Base-by-base conservation (phyloP, 306 rosid genomes). In the Corylus americana region DNA sequence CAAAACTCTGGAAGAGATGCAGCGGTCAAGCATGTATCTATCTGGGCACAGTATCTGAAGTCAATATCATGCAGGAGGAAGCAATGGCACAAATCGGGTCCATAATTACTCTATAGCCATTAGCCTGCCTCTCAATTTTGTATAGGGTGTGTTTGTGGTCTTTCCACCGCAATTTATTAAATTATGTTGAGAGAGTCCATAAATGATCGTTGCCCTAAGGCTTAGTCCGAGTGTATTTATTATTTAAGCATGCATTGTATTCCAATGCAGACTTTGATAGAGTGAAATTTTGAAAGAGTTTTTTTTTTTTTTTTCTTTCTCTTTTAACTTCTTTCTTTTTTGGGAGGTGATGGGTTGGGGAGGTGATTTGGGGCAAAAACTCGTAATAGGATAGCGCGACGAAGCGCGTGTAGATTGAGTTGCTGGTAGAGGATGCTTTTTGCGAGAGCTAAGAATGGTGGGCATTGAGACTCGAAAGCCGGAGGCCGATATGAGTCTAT, bases 1-100 rank as follows among this genome's bases (percentile, higher is more conserved):
- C 48, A 87, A 94, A 88, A 85, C 96, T 70, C 80, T 93, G 78
- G 98, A 91, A 86, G 98, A 93, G 86, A 93, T 93, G 73, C 98
- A 91, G 68, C 8, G 45, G 45, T 42, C 45, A 5, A 42, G 45
- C 79, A 54, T 55, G 62, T 59, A 55, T 71, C 29, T 12, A n/a
- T 20, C 27, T 48, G 42, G 42, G 42, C 13, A 25, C 78, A 22
- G 71, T 16, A 18, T 31, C 16, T 18, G 51, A 39, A 67, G 72
- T 44, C 8, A 42, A 42, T 67, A 18, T 39, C 27, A 13, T 67
- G 72, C 29, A 4, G 50, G 25, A 67, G 14, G 45, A 47, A n/a
- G 44, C 45, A 42, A 1, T 42, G 5, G 8, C 45, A 5, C 45
- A 42, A 42, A 4, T 42, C 45, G 45, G 5, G 45, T 42, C 45